Evolutionary conservation across 805 yeast genomes (phyloP).

Genomic region (Wickerhamiella vanderwaltii): DNA sequence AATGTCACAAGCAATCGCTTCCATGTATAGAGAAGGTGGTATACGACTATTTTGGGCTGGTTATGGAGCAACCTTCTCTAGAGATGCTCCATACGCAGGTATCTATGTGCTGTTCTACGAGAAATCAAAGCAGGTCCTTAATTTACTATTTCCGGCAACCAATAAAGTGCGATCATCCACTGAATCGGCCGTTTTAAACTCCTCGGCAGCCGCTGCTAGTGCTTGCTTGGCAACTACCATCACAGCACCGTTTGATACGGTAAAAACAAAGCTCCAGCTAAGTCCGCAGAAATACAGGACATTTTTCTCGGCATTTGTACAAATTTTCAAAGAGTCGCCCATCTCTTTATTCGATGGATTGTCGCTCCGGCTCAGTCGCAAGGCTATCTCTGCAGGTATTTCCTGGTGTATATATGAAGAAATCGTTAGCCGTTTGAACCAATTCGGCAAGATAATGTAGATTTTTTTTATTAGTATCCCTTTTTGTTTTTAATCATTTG

Average conservation of each 20-base stretch:
- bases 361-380: conserved; percentile 65
- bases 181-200: conserved; percentile 49
- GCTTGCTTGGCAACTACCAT: conserved; percentile 71
- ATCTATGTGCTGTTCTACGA: conserved; percentile 79
- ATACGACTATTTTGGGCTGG: conserved; percentile 72
- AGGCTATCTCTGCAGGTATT: conserved; percentile 85
- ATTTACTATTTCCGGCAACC: conserved; percentile 29
- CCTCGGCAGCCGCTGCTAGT: conserved; percentile 63
- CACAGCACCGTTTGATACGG: conserved; percentile 91
- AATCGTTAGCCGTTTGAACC: conserved; percentile 33
- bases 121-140: conserved; percentile 47
- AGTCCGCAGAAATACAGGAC: conserved; percentile 37
- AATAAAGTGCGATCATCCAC: conserved; percentile 21
- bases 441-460: conserved; percentile 5
- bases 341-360: conserved; percentile 69
- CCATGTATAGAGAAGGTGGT: conserved; percentile 44
- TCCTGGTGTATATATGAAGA: conserved; percentile 98
- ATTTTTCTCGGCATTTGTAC: conserved; percentile 31
- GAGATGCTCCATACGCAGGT: conserved; percentile 98
- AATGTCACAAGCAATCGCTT: conserved; percentile 44
- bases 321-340: conserved; percentile 35
- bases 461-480: neutral
- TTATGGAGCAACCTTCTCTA: conserved; percentile 67
- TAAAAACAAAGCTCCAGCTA: conserved; percentile 84
- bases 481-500: no score